Conservation (phyloP, 2,329 filamentous ascomycete species). For the Sporothrix mexicana region DNA sequence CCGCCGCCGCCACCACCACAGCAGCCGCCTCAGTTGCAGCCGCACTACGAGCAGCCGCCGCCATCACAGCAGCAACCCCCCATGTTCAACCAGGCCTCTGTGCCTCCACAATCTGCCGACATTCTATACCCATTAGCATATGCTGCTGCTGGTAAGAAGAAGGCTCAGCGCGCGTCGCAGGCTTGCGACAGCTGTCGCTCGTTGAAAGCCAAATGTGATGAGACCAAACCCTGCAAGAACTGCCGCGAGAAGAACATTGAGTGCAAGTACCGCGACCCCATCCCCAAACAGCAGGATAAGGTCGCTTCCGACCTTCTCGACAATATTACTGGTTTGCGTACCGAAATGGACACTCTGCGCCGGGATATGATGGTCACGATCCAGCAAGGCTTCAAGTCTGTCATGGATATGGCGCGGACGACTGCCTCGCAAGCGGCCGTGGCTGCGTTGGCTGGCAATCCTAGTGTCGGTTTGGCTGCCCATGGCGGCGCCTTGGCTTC, state of each 20-base stretch:
- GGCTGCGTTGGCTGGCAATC: background rate
- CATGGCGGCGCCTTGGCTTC: background rate
- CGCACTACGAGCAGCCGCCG: conserved; percentile 39
- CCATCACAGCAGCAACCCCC: conserved; percentile 42
- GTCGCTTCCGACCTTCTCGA: conserved; percentile 66
- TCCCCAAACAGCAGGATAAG: conserved; percentile 82
- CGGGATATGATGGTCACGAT: conserved; percentile 41
- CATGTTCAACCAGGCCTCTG: conserved; percentile 41
- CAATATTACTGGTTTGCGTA: conserved; percentile 46
- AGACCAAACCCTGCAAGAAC: conserved; percentile 80
- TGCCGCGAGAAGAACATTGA: conserved; percentile 85
- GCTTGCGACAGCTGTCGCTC: conserved; percentile 90
- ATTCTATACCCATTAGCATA: conserved; percentile 52
- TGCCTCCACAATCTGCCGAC: conserved; percentile 46
- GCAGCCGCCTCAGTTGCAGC: conserved; percentile 20
- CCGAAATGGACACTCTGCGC: conserved; percentile 41
- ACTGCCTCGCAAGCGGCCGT: background rate
- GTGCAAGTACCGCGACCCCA: conserved; percentile 89
- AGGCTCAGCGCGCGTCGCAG: conserved; percentile 71
- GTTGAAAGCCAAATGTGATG: conserved; percentile 90
- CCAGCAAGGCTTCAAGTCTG: background rate
- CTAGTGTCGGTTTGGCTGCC: background rate
- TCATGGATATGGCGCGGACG: background rate
- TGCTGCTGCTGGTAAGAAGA: conserved; percentile 57
- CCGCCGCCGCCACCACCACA: conserved; percentile 46